phyloP scores from a whole-genome alignment of 1,284 basidiomycete genomes.

The Sparassis latifolia region DNA sequence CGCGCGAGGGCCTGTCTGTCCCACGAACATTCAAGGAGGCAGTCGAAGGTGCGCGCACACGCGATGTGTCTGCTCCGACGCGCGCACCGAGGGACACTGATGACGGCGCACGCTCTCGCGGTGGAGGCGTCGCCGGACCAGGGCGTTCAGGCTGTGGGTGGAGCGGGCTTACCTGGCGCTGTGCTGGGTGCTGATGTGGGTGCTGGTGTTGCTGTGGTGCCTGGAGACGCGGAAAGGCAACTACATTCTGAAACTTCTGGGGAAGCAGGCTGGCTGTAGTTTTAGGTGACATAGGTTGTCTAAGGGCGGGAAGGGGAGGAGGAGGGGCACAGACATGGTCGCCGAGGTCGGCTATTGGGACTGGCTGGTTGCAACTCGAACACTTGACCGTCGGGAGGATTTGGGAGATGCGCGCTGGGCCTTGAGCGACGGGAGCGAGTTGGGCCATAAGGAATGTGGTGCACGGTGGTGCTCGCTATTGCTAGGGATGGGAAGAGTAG shows the following conservation, averaged over 20 bases:
- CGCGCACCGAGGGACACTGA: no score
- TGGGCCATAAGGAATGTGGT: slow-evolving; percentile 34
- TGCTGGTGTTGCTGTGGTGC: slow-evolving; percentile 16
- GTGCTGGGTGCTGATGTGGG: slow-evolving; percentile 15
- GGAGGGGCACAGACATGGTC: slow-evolving; percentile 66
- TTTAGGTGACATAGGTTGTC: slow-evolving; percentile 28
- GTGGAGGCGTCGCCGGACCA: background rate
- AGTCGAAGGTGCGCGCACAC: no score
- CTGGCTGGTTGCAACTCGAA: slow-evolving; percentile 63
- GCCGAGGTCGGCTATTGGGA: slow-evolving; percentile 63
- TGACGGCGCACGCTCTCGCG: background rate
- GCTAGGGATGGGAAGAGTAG: slow-evolving; percentile 9
- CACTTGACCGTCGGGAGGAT: slow-evolving; percentile 78
- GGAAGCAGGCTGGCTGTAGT: slow-evolving; percentile 26
- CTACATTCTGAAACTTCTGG: slow-evolving; percentile 22
- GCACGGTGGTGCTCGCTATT: slow-evolving; percentile 8
- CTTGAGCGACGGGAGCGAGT: slow-evolving; percentile 25
- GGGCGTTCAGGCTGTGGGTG: slow-evolving; percentile 8
- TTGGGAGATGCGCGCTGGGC: slow-evolving; percentile 55
- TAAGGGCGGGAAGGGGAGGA: slow-evolving; percentile 36
- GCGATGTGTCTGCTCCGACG: no score
- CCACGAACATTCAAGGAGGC: no score
- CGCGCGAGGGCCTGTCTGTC: background rate
- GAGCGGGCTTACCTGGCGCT: slow-evolving; percentile 16
- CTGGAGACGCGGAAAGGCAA: slow-evolving; percentile 18